Evolutionary conservation across 140 eudicot species (phyloP).

Genomic region (Ambrosia hybrid): DNA sequence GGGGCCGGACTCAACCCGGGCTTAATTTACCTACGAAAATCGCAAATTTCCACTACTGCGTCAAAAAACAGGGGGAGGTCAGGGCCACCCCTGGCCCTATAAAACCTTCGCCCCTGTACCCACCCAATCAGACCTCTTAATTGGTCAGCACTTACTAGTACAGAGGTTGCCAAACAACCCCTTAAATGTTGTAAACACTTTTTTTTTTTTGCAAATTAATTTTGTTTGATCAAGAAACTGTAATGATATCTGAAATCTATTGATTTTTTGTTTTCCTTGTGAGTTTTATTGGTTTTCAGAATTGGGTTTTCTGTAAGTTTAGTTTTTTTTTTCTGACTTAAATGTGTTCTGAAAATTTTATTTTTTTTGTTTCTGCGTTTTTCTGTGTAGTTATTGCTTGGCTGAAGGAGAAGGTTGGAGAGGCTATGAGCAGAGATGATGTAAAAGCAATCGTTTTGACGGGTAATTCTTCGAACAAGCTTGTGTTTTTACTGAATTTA

Average conservation of each 20-base stretch:
- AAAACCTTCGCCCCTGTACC: no score
- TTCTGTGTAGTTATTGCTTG: slow-evolving; percentile 59
- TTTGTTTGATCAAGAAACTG: slow-evolving; percentile 7
- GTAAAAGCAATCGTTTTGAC: slow-evolving; percentile 77
- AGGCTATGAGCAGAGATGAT: slow-evolving; percentile 75
- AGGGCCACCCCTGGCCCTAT: no score
- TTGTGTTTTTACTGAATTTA: not conserved
- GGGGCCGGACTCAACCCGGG: no score
- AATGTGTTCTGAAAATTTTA: not conserved
- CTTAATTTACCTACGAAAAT: no score
- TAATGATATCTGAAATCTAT: not conserved
- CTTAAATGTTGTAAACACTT: no score
- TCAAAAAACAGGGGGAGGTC: no score
- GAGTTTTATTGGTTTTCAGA: not conserved
- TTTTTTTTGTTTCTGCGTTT: slow-evolving; percentile 11
- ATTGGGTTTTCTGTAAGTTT: not conserved
- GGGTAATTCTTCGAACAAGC: slow-evolving; percentile 36
- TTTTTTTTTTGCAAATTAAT: not conserved
- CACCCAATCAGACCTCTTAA: no score
- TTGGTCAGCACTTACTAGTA: no score
- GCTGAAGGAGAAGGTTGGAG: slow-evolving; percentile 52
- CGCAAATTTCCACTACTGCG: no score
- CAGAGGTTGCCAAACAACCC: no score
- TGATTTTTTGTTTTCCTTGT: not conserved
- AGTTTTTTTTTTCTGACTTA: not conserved